A percentile compares a stretch with the other conserved stretches of the same genome.
These are phyloP conservation scores for Anisogramma anomala DNA, from an alignment of 2,329 filamentous ascomycete species.

Conservation along the genomic window DNA sequence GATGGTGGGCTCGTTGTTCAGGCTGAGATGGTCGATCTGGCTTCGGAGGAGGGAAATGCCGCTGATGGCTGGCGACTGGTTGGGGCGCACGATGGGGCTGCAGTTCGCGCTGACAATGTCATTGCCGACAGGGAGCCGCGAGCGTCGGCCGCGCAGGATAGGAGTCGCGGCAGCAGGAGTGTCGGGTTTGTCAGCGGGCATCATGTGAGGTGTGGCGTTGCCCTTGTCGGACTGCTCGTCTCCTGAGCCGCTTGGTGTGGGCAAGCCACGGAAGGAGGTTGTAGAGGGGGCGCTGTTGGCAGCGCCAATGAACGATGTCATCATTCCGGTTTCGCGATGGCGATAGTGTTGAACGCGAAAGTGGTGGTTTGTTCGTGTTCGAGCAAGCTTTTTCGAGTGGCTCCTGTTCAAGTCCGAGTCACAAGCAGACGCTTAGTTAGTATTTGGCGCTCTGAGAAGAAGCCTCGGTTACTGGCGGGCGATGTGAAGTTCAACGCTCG, in stretches of 20 bases:
- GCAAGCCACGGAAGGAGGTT: constrained; percentile 43
- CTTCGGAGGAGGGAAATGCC: constrained; percentile 75
- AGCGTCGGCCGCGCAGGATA: constrained; percentile 26
- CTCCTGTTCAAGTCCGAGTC: not conserved
- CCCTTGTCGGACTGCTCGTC: constrained; percentile 47
- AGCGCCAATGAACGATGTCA: constrained; percentile 36
- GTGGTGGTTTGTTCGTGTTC: not conserved
- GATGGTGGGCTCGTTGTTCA: constrained; percentile 35
- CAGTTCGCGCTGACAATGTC: constrained; percentile 53
- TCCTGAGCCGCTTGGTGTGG: constrained; percentile 41
- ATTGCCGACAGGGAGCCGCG: constrained; percentile 32
- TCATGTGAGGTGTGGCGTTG: constrained; percentile 16
- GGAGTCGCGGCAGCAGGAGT: constrained; percentile 10
- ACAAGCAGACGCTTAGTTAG: not conserved
- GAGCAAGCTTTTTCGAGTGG: not conserved
- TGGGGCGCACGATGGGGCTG: constrained; percentile 44
- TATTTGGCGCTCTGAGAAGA: not conserved
- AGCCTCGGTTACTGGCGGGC: not conserved
- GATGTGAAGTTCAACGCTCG: constrained; percentile 31
- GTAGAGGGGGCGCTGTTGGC: constrained; percentile 38
- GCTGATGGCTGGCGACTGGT: constrained; percentile 43
- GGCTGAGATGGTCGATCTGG: constrained; percentile 66
- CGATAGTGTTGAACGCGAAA: not conserved
- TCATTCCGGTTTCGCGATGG: constrained; percentile 20
- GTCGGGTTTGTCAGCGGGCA: constrained; percentile 16